A percentile compares a stretch with the other conserved stretches of the same genome.
These are phyloP conservation scores for Zygosaccharomyces lentus DNA, from an alignment of 805 yeast species.

Conservation along the genomic window DNA sequence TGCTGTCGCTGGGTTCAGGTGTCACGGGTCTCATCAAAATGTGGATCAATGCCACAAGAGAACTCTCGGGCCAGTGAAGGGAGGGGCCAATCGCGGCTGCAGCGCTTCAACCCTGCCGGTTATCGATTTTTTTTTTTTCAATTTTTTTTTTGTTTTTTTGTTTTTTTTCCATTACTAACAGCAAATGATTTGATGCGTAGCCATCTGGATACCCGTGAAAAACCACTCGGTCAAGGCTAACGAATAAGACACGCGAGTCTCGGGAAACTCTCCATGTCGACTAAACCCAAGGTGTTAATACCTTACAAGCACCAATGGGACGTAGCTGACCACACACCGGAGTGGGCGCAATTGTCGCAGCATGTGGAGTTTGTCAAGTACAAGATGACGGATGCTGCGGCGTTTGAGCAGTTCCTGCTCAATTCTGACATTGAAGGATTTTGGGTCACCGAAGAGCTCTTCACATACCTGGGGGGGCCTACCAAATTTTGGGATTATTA, in stretches of 20 bases:
- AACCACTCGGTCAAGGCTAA: not conserved
- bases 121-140: too few relatives aligned
- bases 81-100: not conserved
- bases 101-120: not conserved
- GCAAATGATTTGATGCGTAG: not conserved
- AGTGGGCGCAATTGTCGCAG: constrained; percentile 42
- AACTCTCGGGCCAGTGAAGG: constrained; percentile 7
- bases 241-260: not conserved
- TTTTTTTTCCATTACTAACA: not conserved
- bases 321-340: constrained; percentile 43
- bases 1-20: constrained; percentile 33
- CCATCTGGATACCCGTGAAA: too few relatives aligned
- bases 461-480: constrained; percentile 43
- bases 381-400: constrained; percentile 40
- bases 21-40: constrained; percentile 28
- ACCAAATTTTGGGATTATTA: constrained; percentile 41
- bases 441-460: constrained; percentile 53
- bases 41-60: constrained; percentile 28
- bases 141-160: not conserved
- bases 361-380: constrained; percentile 41
- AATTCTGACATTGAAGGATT: constrained; percentile 46
- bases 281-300: constrained; percentile 32
- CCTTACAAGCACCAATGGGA: constrained; percentile 39
- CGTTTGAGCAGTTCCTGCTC: constrained; percentile 40
- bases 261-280: not conserved